These are phyloP conservation scores for Odonthalia washingtoniensis DNA, from an alignment of 31 red algal genomes.

Conservation along the genomic window DNA sequence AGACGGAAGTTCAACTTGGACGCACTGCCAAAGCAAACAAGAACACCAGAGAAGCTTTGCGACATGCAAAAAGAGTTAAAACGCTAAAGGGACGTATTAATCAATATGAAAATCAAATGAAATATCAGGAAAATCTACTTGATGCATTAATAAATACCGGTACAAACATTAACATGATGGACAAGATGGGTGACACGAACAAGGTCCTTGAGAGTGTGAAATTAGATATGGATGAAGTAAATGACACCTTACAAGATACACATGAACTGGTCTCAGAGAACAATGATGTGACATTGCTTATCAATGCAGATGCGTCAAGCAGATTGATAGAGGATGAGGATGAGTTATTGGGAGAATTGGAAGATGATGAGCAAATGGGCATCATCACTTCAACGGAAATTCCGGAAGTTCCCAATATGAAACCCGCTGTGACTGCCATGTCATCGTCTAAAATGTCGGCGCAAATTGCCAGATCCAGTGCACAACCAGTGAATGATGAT, in stretches of 20 bases:
- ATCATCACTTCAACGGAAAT: not conserved
- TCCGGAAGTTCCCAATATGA: constrained; percentile 39
- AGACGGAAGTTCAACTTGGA: constrained; percentile 44
- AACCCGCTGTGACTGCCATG: not conserved
- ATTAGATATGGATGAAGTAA: constrained; percentile 52
- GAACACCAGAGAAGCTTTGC: constrained; percentile 40
- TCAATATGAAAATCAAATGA: constrained; percentile 40
- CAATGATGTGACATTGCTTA: constrained; percentile 26
- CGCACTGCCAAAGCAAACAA: constrained; percentile 30
- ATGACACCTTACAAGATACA: constrained; percentile 49
- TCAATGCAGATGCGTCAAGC: constrained; percentile 50
- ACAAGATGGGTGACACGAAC: constrained; percentile 30
- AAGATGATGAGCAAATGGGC: constrained; percentile 34
- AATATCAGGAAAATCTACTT: constrained; percentile 42
- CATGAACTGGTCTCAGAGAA: constrained; percentile 30
- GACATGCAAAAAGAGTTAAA: constrained; percentile 46
- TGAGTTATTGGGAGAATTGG: constrained; percentile 41
- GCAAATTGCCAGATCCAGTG: no score
- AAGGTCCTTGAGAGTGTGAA: constrained; percentile 28
- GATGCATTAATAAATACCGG: constrained; percentile 50
- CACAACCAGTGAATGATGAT: no score
- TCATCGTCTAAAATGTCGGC: no score
- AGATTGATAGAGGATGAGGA: constrained; percentile 27
- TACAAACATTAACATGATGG: constrained; percentile 21
- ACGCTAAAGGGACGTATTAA: constrained; percentile 46